These are phyloP conservation scores for Durusdinium trenchii DNA, from an alignment of 73 alveolate species.

Conservation along the genomic window DNA sequence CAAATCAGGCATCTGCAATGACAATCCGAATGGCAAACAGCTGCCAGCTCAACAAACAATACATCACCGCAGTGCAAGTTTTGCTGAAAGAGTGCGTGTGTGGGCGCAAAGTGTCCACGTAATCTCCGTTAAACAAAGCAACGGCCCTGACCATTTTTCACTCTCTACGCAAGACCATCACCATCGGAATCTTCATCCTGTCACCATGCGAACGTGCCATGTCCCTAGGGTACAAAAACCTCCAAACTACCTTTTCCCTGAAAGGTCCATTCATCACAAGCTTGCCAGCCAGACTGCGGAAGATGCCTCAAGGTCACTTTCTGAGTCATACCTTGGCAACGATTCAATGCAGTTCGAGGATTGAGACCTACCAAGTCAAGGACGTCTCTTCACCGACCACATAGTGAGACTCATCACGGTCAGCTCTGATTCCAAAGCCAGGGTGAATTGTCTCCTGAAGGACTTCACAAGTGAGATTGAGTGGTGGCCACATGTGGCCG, in stretches of 20 bases:
- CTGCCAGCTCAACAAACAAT: too few species aligned
- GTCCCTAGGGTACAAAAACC: neutral
- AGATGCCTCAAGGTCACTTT: constrained; percentile 76
- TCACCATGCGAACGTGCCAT: neutral
- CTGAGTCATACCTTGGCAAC: constrained; percentile 51
- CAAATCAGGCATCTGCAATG: too few species aligned
- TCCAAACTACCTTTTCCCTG: neutral
- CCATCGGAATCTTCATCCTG: constrained; percentile 90
- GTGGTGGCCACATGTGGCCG: neutral
- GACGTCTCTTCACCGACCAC: constrained; percentile 53
- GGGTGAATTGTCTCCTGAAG: constrained; percentile 42
- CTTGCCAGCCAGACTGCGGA: constrained; percentile 45
- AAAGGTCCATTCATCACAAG: neutral
- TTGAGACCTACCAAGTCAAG: neutral
- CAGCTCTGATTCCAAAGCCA: constrained; percentile 84
- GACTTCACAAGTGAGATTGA: neutral
- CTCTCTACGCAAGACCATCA: constrained; percentile 78
- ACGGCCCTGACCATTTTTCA: too few species aligned
- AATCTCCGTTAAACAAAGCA: too few species aligned
- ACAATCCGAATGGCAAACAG: too few species aligned
- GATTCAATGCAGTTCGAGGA: neutral
- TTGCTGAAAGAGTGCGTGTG: too few species aligned
- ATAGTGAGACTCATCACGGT: constrained; percentile 89
- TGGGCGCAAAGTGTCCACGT: too few species aligned
- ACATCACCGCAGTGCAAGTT: too few species aligned